A percentile compares a stretch with the other conserved stretches of the same genome.
Evolutionary conservation across 208 protist species (phyloP).

Genomic region (Vickermania ingenoplastis): DNA sequence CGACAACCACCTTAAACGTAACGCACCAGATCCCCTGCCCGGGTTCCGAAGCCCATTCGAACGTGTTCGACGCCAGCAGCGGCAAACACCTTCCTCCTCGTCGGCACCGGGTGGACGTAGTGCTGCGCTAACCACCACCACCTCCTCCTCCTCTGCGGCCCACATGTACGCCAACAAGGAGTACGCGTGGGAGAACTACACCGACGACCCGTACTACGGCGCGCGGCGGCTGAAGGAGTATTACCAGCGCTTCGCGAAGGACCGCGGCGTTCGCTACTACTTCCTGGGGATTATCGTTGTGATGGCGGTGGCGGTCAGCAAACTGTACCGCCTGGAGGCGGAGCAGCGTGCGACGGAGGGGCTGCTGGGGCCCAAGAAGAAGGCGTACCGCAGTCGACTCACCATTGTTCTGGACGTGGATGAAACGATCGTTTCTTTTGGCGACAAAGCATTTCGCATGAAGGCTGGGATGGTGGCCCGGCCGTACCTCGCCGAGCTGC

Average conservation of each 20-base stretch:
- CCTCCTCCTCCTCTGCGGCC: conserved; percentile 16
- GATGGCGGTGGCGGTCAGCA: conserved; percentile 24
- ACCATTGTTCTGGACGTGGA: conserved; percentile 85
- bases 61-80: conserved; percentile 7
- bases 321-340: conserved; percentile 59
- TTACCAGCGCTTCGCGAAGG: conserved; percentile 49
- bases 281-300: conserved; percentile 57
- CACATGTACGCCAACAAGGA: conserved; percentile 88
- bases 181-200: conserved; percentile 74
- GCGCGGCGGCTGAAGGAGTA: conserved; percentile 71
- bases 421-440: conserved; percentile 85
- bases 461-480: conserved; percentile 70
- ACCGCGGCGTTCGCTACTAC: conserved; percentile 74
- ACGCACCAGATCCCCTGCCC: not conserved
- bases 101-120: no score
- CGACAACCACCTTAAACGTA: not conserved
- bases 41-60: not conserved
- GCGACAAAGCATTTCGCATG: conserved; percentile 85
- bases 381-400: conserved; percentile 65
- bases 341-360: conserved; percentile 29
- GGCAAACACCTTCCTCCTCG: conserved; percentile 1
- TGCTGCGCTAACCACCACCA: no score
- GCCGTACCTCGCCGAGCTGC: conserved; percentile 75
- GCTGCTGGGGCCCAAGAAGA: conserved; percentile 74
- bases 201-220: conserved; percentile 76